Conservation (phyloP, 805 yeast genomes). For the Wickerhamiella slavikovae region DNA sequence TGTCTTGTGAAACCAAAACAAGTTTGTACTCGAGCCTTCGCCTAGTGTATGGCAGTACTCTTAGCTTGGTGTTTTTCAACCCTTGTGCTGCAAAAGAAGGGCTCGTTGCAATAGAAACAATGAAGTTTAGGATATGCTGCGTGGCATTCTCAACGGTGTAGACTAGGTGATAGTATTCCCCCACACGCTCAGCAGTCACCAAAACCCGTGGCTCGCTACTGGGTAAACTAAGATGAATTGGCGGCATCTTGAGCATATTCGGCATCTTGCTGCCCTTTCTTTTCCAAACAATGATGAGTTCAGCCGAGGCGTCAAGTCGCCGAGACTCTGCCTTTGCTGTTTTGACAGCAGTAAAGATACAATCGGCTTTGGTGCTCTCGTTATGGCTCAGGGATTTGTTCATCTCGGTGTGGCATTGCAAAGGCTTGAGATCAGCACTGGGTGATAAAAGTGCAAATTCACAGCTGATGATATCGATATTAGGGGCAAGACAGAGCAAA, state of each 20-base stretch:
- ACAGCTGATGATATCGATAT: constrained; percentile 3
- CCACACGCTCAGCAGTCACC: constrained; percentile 3
- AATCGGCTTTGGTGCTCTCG: not conserved
- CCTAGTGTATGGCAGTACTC: constrained; percentile 44
- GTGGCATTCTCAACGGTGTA: constrained; percentile 62
- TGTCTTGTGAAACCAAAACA: constrained; percentile 13
- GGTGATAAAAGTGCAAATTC: not conserved
- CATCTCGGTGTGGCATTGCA: not conserved
- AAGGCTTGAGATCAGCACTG: constrained; percentile 1
- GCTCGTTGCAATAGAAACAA: constrained; percentile 25
- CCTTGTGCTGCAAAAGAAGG: constrained; percentile 22
- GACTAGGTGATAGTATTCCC: constrained; percentile 7
- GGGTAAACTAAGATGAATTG: constrained; percentile 10
- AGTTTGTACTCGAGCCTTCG: constrained; percentile 16
- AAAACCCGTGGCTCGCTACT: constrained; percentile 13
- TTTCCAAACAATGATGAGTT: too few species aligned
- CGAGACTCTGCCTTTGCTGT: constrained; percentile 5
- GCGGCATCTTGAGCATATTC: constrained; percentile 8
- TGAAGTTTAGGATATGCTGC: constrained; percentile 41
- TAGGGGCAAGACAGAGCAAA: constrained; percentile 11
- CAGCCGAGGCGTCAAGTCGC: too few species aligned
- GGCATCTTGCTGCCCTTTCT: too few species aligned
- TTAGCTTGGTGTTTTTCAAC: constrained; percentile 16
- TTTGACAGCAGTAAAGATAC: constrained; percentile 3
- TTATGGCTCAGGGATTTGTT: constrained; percentile 3